These are phyloP conservation scores for Xanthoparmelia taractica DNA, from an alignment of 495 filamentous ascomycete species.

Conservation along the genomic window DNA sequence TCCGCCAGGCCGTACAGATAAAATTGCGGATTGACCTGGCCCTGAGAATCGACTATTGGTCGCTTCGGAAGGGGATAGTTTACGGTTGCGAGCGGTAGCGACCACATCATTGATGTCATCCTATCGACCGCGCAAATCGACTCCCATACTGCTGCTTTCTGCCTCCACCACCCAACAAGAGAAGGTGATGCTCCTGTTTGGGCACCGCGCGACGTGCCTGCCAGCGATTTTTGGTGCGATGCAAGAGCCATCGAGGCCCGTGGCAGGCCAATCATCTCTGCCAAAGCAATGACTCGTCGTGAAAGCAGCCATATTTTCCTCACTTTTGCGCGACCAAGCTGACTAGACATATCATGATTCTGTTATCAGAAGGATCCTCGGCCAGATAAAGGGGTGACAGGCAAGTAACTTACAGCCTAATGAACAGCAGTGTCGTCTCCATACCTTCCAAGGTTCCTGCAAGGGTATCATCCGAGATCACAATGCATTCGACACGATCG, in stretches of 20 bases:
- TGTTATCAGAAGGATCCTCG: background rate
- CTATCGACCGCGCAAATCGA: slow-evolving; percentile 29
- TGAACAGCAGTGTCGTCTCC: slow-evolving; percentile 24
- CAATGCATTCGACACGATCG: slow-evolving; percentile 24
- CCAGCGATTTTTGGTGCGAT: slow-evolving; percentile 13
- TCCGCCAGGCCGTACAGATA: slow-evolving; percentile 27
- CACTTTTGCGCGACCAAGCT: slow-evolving; percentile 28
- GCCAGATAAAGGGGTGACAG: background rate
- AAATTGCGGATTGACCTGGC: slow-evolving; percentile 25
- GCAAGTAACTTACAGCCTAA: slow-evolving; percentile 26
- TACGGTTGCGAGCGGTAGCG: slow-evolving; percentile 28
- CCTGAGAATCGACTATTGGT: slow-evolving; percentile 20
- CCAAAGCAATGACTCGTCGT: slow-evolving; percentile 28
- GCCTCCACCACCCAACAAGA: slow-evolving; percentile 5
- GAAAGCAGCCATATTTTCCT: slow-evolving; percentile 28
- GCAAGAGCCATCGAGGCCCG: slow-evolving; percentile 11
- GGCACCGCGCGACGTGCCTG: slow-evolving; percentile 10
- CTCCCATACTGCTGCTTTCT: slow-evolving; percentile 29
- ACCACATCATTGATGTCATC: slow-evolving; percentile 29
- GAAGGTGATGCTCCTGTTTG: slow-evolving; percentile 16
- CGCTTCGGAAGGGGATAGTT: slow-evolving; percentile 17
- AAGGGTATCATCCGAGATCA: slow-evolving; percentile 26
- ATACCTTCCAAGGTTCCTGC: slow-evolving; percentile 24
- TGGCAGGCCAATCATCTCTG: slow-evolving; percentile 30
- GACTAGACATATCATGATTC: slow-evolving; percentile 10